Evolutionary conservation across 768 basidiomycete genomes (phyloP), one percentile per base, ranked within the genome.

Genomic region (Boletus reticuloceps): DNA sequence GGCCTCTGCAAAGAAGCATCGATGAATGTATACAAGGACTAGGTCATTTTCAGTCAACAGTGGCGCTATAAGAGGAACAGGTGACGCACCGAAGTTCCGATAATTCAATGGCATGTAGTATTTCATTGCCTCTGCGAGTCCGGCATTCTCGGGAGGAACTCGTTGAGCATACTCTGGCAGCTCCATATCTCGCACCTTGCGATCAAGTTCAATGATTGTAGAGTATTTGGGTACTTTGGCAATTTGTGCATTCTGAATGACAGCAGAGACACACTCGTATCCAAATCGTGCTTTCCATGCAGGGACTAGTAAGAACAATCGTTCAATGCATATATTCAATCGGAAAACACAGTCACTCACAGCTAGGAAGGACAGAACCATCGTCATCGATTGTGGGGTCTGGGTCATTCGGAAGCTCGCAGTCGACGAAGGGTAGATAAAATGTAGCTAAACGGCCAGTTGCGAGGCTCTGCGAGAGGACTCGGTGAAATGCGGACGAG

Each of bases 31-130:
- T 10, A 89, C 71, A 32, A 89, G 74, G n/a, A 84, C 87, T 89
- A 53, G 3, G 5, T 29, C 5, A 5, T 37, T 42, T 29, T 22
- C 48, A 29, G 31, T 47, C 25, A 34, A 42, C 20, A n/a, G 11
- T 13, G 39, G 40, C 22, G 20, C 17, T 20, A 44, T 8, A 51
- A 42, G 45, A 4, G 2, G 8, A 16, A 16, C 14, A 19, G 36
- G 34, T 4, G 68, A 64, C 84, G 63, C 22, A 89, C 88, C 83
- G 36, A 85, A 74, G 61, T 87, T 81, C 1, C 84, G 79, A 66
- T 89, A 90, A 63, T 89, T 89, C 34, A 70, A 75, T 2, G 88
- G 85, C 88, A 89, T 89, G 62, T 81, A 88, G 67, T 85, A 80
- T 36, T 79, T 81, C 88, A 90, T 89, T 8, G 83, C 82, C 64